phyloP scores from a whole-genome alignment of 2,329 filamentous ascomycete species.

The Calonectria fujianensis region DNA sequence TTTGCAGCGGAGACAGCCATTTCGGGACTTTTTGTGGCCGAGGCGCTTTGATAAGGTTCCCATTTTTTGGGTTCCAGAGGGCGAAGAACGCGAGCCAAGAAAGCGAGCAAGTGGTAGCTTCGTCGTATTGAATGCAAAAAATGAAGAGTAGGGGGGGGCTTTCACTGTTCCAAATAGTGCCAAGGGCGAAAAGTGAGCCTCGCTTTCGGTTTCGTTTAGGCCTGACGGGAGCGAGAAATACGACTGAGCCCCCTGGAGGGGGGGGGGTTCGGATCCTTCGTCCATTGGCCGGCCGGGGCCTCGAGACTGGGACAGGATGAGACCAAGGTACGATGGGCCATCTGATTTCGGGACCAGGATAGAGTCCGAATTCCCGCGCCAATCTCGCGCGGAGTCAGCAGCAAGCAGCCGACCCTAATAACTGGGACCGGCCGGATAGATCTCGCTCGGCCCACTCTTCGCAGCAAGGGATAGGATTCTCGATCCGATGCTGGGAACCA shows the following conservation, averaged over 20 bases:
- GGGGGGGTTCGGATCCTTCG: neutral
- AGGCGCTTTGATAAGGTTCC: conserved; percentile 33
- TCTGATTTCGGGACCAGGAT: neutral
- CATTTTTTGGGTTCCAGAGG: conserved; percentile 10
- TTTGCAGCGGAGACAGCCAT: conserved; percentile 46
- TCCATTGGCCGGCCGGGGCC: neutral
- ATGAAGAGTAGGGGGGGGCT: conserved; percentile 4
- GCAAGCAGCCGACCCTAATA: no score
- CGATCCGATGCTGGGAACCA: neutral
- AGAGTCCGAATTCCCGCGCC: neutral
- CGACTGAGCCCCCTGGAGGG: neutral
- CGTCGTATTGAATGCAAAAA: conserved; percentile 18
- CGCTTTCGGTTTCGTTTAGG: conserved; percentile 23
- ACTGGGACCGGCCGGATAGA: neutral
- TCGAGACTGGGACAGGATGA: neutral
- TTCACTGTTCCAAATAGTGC: conserved; percentile 1
- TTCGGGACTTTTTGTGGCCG: conserved; percentile 43
- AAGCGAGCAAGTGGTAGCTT: conserved; percentile 10
- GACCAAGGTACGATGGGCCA: neutral
- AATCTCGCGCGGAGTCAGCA: neutral
- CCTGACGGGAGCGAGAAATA: neutral
- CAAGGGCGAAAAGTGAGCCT: neutral
- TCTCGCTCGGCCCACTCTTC: neutral
- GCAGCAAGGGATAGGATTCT: neutral
- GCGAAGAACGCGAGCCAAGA: conserved; percentile 7